Evolutionary conservation across 73 alveolate genomes (phyloP), one percentile per base, ranked within the genome.

Genomic region (Breviolum minutum): DNA sequence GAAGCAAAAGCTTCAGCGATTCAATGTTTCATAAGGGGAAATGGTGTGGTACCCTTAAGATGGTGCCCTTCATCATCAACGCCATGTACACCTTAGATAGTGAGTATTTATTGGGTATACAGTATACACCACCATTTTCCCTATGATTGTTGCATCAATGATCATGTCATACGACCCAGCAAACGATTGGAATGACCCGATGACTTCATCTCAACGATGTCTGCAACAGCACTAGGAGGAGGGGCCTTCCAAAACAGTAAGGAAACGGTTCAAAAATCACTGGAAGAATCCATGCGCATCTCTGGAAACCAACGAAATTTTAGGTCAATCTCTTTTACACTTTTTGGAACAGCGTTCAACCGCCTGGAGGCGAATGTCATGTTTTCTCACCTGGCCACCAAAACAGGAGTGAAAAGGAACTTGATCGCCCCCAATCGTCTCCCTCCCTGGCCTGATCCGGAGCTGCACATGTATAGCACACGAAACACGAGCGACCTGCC

Each of bases 401-500:
- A 6, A 3, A 16, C 16, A 68, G 12, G 26, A 30, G 73, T 26
- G 26, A 27, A 8, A 12, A 9, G 63, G 63, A 73, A 29, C 8
- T 76, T 70, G 80, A 26, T 17, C 14, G 24, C 14, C 82, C 54
- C 29, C 54, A 73, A 73, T 8, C 63, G 12, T 17, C 14, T 17
- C 27, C 80, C 8, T 48, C 88, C 64, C 80, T 8, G 20, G 98
- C 98, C 98, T 92, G 86, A 20, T 27, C 71, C 22, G 98, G 70
- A 73, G 98, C 98, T 22, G 91, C 98, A 40, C 98, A 92, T 6
- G 98, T 76, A 90, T 92, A 92, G 98, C 98, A 92, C 7, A 92
- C 90, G 98, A 92, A 92, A 90, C 98, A 92, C n/a, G 98, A 92
- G 62, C 98, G 98, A 61, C 90, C 32, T n/a, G 84, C 98, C 98